phyloP scores from a whole-genome alignment of 2,329 filamentous ascomycete species.

The Fusarium sp. region DNA sequence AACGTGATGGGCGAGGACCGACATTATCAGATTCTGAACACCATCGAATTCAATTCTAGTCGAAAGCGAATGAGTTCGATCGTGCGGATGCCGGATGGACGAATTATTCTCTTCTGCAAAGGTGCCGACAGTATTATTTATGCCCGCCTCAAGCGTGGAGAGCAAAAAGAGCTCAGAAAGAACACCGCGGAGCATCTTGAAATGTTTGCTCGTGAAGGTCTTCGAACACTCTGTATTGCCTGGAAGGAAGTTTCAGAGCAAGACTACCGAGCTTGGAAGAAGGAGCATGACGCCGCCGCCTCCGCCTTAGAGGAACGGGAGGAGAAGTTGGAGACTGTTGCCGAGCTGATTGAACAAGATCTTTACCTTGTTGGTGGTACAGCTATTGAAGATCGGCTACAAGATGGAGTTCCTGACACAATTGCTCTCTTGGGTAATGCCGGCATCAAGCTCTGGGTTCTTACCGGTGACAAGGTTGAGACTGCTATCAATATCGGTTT shows the following conservation, averaged over 20 bases:
- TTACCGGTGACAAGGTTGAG: conserved; percentile 98
- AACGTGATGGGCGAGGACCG: conserved; percentile 89
- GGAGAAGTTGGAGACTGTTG: conserved; percentile 89
- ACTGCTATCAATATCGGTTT: conserved; percentile 99
- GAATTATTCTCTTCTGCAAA: conserved; percentile 94
- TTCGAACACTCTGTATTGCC: conserved; percentile 94
- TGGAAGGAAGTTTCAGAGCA: conserved; percentile 82
- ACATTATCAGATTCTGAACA: conserved; percentile 89
- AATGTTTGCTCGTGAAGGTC: conserved; percentile 94
- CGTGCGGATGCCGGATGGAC: conserved; percentile 90
- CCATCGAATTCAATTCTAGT: conserved; percentile 96
- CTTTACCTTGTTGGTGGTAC: conserved; percentile 90
- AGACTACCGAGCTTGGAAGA: conserved; percentile 88
- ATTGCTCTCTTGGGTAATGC: conserved; percentile 91
- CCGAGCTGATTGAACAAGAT: conserved; percentile 91
- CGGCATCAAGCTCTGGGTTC: conserved; percentile 98
- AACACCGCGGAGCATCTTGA: conserved; percentile 93
- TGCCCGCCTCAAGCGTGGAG: conserved; percentile 83
- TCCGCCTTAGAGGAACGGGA: conserved; percentile 87
- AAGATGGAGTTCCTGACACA: conserved; percentile 96
- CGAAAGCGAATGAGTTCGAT: conserved; percentile 99
- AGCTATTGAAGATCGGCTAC: conserved; percentile 95
- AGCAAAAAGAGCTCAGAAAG: conserved; percentile 85
- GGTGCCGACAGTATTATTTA: conserved; percentile 98
- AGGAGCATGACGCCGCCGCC: conserved; percentile 87